Base-by-base conservation (phyloP, 2,329 filamentous ascomycete genomes). In the Botrytis aclada region DNA sequence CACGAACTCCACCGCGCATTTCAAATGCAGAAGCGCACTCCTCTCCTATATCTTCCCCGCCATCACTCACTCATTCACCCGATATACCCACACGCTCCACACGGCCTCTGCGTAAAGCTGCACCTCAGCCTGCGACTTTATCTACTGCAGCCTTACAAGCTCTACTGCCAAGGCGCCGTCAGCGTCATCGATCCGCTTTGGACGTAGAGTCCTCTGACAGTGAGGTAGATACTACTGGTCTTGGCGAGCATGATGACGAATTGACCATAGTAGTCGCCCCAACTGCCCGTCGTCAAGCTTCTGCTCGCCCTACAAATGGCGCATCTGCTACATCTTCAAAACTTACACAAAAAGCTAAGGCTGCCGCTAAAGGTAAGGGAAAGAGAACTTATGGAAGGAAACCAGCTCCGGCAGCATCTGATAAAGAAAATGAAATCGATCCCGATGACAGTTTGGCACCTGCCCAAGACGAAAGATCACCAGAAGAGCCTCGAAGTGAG, bases 1-100 rank as follows among this genome's bases (percentile, higher is more conserved):
- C 74, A 45, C 76, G 76, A 76, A 80, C 79, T n/a, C 78, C 78
- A 54, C 74, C 73, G 41, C 74, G 74, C 69, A 71, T 69, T 70
- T 77, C 76, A 14, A 66, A 47, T 61, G 2, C 63, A 34, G 63
- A 39, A 37, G 29, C 45, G 25, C 75, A 78, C 74, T 78, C 78
- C 45, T 80, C 80, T 16, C 79, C 79, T 43, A 77, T 79, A 32
- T 91, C 89, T 2, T 91, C 89, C 3, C 89, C 89, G 0, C 89
- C 89, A 0, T 91, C 89, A 0, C 83, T 92, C 6, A 92, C 89
- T 6, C 89, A 91, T 78, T 92, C 89, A 0, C 89, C 89, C 45
- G 90, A 91, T 77, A 72, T 73, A 66, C 72, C 65, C 25, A 70
- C 70, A 10, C 64, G 32, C 9, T 54, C 65, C 10, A 77, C 74